A percentile compares a stretch with the other conserved stretches of the same genome.
Conservation (phyloP, 805 yeast genomes). For the Ogataea chonburiensis region DNA sequence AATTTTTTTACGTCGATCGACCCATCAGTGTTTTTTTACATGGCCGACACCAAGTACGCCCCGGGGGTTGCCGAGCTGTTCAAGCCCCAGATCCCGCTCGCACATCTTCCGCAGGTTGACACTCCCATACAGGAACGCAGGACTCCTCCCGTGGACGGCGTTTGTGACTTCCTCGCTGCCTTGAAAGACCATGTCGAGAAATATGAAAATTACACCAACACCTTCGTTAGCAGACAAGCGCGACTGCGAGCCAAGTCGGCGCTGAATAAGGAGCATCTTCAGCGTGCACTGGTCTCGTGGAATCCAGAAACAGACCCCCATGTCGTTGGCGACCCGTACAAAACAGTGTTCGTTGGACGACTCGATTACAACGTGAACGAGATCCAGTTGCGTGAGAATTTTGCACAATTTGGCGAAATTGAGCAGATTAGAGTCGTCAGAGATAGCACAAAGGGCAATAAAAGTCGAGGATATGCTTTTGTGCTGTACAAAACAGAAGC, state of each 20-base stretch:
- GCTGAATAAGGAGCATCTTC: constrained; percentile 30
- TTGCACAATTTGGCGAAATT: constrained; percentile 67
- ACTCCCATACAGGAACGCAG: constrained; percentile 45
- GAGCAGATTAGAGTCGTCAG: constrained; percentile 59
- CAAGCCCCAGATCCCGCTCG: constrained; percentile 56
- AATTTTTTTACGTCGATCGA: constrained; percentile 12
- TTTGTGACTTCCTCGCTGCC: constrained; percentile 35
- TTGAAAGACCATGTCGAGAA: constrained; percentile 34
- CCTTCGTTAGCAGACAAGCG: constrained; percentile 26
- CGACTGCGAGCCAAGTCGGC: constrained; percentile 27
- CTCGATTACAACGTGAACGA: constrained; percentile 65
- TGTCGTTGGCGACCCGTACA: constrained; percentile 67
- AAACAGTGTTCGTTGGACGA: constrained; percentile 76
- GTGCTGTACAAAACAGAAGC: constrained; percentile 61
- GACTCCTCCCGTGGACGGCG: constrained; percentile 47
- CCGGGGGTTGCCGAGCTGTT: constrained; percentile 48
- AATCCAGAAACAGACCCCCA: constrained; percentile 57
- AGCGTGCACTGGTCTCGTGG: constrained; percentile 43
- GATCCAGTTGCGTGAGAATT: constrained; percentile 61
- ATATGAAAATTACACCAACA: constrained; percentile 13
- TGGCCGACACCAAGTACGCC: constrained; percentile 28
- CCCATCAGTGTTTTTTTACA: constrained; percentile 2
- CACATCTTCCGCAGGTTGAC: constrained; percentile 49
- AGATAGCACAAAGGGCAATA: constrained; percentile 42
- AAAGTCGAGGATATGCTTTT: constrained; percentile 83